These are phyloP conservation scores for Candida namnaoensis DNA, from an alignment of 805 yeast species.

Conservation along the genomic window DNA sequence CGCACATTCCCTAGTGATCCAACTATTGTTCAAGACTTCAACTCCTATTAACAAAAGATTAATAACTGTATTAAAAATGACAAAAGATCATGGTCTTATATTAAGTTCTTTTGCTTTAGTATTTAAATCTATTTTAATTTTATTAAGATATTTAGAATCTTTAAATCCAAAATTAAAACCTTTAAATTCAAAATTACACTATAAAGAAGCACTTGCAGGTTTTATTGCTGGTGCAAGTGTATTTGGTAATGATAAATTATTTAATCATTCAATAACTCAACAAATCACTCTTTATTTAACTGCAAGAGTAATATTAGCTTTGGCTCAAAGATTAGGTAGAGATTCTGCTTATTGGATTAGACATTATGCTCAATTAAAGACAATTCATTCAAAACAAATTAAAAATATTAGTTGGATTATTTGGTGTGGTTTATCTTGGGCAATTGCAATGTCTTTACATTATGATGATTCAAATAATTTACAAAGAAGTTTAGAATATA, in stretches of 20 bases:
- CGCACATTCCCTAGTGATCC: slow-evolving; percentile 57
- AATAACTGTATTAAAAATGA: slow-evolving; percentile 37
- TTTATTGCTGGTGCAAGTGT: slow-evolving; percentile 29
- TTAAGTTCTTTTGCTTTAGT: slow-evolving; percentile 48
- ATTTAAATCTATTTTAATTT: slow-evolving; percentile 31
- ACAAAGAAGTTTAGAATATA: slow-evolving; percentile 55
- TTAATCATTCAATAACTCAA: slow-evolving; percentile 45
- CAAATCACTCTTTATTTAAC: slow-evolving; percentile 70
- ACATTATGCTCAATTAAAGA: not conserved
- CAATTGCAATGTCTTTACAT: slow-evolving; percentile 62
- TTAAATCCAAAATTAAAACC: too few species aligned
- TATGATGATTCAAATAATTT: slow-evolving; percentile 51
- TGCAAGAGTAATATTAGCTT: slow-evolving; percentile 57
- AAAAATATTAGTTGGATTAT: not conserved
- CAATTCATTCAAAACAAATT: not conserved
- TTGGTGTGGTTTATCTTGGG: slow-evolving; percentile 50
- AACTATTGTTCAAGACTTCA: slow-evolving; percentile 35
- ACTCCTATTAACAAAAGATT: slow-evolving; percentile 30
- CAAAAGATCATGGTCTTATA: slow-evolving; percentile 45
- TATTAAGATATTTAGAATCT: slow-evolving; percentile 4
- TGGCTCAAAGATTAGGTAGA: slow-evolving; percentile 27
- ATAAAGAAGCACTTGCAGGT: slow-evolving; percentile 21
- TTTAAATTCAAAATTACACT: too few species aligned
- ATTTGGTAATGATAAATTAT: slow-evolving; percentile 27
- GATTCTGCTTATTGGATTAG: slow-evolving; percentile 18